Percentiles rank a stretch among this genome's conserved stretches.
phyloP scores from a whole-genome alignment of 169 alveolate species.

The Sarcocystis neurona region DNA sequence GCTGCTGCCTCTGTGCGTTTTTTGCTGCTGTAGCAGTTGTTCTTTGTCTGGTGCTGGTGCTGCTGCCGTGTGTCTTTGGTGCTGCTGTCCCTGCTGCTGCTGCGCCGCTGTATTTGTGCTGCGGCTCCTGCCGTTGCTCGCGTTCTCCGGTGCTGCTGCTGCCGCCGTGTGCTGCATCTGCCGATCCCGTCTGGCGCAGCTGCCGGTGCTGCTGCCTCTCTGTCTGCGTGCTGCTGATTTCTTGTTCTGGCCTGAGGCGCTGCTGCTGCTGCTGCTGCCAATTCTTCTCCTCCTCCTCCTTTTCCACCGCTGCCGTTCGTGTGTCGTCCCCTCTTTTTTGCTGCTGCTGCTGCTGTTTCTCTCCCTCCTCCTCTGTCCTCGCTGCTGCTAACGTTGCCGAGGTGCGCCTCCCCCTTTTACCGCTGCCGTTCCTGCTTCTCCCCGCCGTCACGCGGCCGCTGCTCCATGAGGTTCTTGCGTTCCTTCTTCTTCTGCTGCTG shows the following conservation, averaged over 20 bases:
- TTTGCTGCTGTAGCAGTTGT: conserved; percentile 4
- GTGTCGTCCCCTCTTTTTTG: background rate
- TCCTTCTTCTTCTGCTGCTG: background rate
- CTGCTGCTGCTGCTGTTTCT: background rate
- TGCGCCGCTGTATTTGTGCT: no score
- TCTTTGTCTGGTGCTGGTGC: background rate
- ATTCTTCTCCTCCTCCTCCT: no score
- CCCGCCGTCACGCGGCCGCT: background rate
- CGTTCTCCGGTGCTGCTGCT: background rate
- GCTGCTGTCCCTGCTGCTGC: no score
- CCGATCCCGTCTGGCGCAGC: background rate
- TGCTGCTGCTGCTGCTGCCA: no score
- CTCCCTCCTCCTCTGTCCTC: background rate
- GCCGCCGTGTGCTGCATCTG: background rate
- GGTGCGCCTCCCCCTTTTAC: background rate
- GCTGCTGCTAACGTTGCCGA: background rate
- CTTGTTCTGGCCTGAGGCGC: no score
- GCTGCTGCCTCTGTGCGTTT: background rate
- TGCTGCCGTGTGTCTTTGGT: no score
- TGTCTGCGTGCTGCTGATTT: no score
- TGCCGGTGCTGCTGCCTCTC: no score
- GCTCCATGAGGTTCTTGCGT: background rate
- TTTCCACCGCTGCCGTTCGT: background rate
- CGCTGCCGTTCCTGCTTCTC: background rate
- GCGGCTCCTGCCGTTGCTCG: no score